phyloP scores from a whole-genome alignment of 106 monocot genomes.

The Iris macrosiphon region DNA sequence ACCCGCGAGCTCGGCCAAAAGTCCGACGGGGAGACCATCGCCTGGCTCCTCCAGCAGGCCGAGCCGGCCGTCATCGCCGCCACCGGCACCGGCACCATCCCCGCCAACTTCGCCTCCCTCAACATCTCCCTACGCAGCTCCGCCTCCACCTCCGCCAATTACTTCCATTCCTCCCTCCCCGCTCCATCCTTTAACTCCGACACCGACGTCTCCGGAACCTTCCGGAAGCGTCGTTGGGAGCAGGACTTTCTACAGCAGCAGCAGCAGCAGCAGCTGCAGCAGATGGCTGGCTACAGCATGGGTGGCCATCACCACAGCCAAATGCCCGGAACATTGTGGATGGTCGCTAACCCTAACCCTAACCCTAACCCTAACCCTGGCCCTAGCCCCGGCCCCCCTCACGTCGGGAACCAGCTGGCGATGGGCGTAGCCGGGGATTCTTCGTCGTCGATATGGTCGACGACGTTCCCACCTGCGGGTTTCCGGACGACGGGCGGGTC shows the following conservation, averaged over 20 bases:
- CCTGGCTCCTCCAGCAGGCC: conserved; percentile 88
- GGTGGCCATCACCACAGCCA: neutral
- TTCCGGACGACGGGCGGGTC: conserved; percentile 31
- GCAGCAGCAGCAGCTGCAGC: conserved; percentile 34
- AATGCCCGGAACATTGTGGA: conserved; percentile 41
- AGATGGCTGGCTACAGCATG: conserved; percentile 18
- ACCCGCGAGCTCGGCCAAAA: conserved; percentile 88
- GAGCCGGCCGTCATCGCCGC: conserved; percentile 86
- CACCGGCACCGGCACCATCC: conserved; percentile 87
- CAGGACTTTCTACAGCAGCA: conserved; percentile 29
- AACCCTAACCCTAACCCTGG: neutral
- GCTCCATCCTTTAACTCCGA: conserved; percentile 19
- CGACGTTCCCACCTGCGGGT: conserved; percentile 31
- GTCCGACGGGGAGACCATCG: conserved; percentile 88
- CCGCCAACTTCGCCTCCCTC: conserved; percentile 84
- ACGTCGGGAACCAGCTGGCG: neutral
- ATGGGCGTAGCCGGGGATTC: conserved; percentile 3
- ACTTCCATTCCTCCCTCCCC: conserved; percentile 14
- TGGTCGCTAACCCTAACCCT: conserved; percentile 50
- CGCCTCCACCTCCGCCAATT: conserved; percentile 34
- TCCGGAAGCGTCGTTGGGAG: conserved; percentile 33
- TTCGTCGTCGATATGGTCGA: conserved; percentile 17
- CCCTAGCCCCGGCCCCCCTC: neutral
- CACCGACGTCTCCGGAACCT: conserved; percentile 28
- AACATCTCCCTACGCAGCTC: conserved; percentile 81